phyloP scores from a whole-genome alignment of 1,284 basidiomycete genomes.

The Sanghuangporus sanghuang region DNA sequence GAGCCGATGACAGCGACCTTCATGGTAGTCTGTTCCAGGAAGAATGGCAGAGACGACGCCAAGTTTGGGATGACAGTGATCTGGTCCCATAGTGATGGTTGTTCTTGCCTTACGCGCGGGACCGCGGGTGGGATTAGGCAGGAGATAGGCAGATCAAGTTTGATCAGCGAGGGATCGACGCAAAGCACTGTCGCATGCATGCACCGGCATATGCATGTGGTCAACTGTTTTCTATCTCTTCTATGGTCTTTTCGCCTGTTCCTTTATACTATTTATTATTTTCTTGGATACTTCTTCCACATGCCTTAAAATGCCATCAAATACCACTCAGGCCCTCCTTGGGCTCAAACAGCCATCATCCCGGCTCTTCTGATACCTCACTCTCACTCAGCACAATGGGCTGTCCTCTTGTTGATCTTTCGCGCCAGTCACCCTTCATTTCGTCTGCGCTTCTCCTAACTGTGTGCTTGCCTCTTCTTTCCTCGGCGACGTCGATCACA shows the following conservation, averaged over 20 bases:
- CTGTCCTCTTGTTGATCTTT: constrained; percentile 3
- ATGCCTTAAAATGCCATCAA: background rate
- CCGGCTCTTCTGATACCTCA: background rate
- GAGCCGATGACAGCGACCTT: constrained; percentile 76
- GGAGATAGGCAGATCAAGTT: background rate
- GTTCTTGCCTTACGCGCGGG: too few species aligned
- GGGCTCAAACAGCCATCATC: background rate
- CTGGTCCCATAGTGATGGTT: background rate
- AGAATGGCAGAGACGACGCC: background rate
- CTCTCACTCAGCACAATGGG: background rate
- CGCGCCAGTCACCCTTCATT: background rate
- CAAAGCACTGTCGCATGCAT: too few species aligned
- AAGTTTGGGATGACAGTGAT: background rate
- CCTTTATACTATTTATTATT: too few species aligned
- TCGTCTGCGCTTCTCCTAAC: background rate
- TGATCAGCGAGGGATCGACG: background rate
- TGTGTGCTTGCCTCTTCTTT: background rate
- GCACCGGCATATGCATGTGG: too few species aligned
- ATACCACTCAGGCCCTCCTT: background rate
- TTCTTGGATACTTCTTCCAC: too few species aligned
- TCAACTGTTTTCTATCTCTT: too few species aligned
- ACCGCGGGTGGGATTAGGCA: too few species aligned
- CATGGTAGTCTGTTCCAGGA: constrained; percentile 31
- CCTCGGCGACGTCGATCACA: constrained; percentile 31
- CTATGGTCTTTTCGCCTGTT: too few species aligned